Evolutionary conservation across 2,329 filamentous ascomycete species (phyloP).

Genomic region (Fusarium sp.): DNA sequence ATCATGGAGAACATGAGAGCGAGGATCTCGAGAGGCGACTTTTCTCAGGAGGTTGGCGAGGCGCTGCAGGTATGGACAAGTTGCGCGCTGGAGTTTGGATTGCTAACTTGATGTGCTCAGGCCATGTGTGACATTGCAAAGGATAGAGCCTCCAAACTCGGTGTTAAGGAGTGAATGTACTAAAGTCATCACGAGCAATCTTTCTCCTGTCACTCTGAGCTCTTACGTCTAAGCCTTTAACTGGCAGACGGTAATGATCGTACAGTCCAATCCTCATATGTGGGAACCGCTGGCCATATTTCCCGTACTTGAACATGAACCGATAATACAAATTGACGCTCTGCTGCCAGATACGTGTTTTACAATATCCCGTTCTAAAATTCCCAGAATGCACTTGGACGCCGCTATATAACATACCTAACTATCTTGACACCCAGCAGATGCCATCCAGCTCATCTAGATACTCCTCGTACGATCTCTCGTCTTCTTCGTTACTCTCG

Average conservation of each 20-base stretch:
- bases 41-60: constrained; percentile 74
- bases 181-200: constrained; percentile 2
- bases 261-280: constrained; percentile 8
- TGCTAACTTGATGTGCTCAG: constrained; percentile 49
- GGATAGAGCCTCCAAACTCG: constrained; percentile 69
- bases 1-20: constrained; percentile 85
- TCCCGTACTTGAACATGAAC: constrained; percentile 19
- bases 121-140: constrained; percentile 93
- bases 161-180: constrained; percentile 12
- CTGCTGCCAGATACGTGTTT: constrained; percentile 23
- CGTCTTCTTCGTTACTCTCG: constrained; percentile 46
- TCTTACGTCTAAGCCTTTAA: constrained; percentile 9
- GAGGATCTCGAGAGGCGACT: constrained; percentile 76
- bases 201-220: constrained; percentile 4
- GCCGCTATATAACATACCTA: not conserved
- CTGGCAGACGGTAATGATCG: not conserved
- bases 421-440: constrained; percentile 54
- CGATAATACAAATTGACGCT: constrained; percentile 16
- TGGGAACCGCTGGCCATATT: constrained; percentile 7
- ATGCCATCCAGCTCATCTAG: constrained; percentile 67
- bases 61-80: constrained; percentile 73
- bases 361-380: constrained; percentile 20
- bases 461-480: constrained; percentile 64
- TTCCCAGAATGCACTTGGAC: constrained; percentile 12
- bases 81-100: not conserved